Evolutionary conservation across 2,329 filamentous ascomycete genomes (phyloP), one percentile per base, ranked within the genome.

Genomic region (Trichoderma koningiopsis): DNA sequence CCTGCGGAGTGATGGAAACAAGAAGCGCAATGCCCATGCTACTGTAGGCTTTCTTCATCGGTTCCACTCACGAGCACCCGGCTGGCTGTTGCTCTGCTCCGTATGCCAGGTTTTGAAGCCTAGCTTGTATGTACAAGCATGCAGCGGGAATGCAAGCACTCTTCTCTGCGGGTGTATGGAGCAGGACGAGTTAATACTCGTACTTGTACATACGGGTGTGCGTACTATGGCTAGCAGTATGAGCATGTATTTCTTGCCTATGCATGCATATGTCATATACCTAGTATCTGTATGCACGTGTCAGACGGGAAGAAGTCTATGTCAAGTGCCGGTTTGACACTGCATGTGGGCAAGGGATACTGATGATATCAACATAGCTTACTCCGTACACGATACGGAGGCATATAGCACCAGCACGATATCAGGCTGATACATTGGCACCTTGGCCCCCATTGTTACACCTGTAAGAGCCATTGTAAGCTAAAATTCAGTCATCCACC

Each of bases 171-270:
- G 43, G 27, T 53, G 52, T 49, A 49, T 24, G 47, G 47, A 49
- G 47, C 13, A 43, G 6, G 7, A 43, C 7, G 37, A 1, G 5
- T 40, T n/a, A 24, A 56, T 49, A 55, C 47, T 56, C 49, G 19
- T 29, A 55, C 47, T 56, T 33, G 19, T 29, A 59, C 64, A 49
- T 52, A 67, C 64, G 29, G 53, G 53, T 24, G 64, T 37, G 16
- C 53, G 62, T 49, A 43, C 40, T n/a, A n/a, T 19, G 19, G 33
- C 11, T 10, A 33, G 7, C 29, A 19, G 37, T 2, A 53, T 47
- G 40, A 31, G 57, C 56, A 68, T 55, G 49, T 57, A 62, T 43
- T 62, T 57, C 66, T 33, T 68, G 66, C 66, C 57, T 68, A n/a
- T 47, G 66, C 55, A 60, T 55, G 63, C 63, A 58, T 49, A 66